Evolutionary conservation across 2,329 filamentous ascomycete genomes (phyloP).

Genomic region (Fusarium camptoceras): DNA sequence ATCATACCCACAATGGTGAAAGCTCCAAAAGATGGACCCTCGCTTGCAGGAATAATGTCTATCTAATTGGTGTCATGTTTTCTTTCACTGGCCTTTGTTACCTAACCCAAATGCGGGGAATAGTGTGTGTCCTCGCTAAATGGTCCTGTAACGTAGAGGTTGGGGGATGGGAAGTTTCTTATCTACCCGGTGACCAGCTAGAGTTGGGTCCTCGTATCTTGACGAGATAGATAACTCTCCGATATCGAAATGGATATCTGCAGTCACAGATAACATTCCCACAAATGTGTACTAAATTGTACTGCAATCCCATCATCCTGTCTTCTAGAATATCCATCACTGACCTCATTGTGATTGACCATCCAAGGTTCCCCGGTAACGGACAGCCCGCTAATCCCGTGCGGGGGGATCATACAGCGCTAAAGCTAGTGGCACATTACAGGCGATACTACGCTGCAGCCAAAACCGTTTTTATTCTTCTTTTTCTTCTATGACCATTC

Average conservation of each 20-base stretch:
- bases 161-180: background rate
- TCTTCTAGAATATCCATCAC: background rate
- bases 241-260: background rate
- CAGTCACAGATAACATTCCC: background rate
- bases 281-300: background rate
- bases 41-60: background rate
- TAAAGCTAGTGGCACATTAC: background rate
- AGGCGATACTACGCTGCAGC: slow-evolving; percentile 12
- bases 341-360: background rate
- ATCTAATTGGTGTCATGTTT: background rate
- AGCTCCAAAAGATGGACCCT: background rate
- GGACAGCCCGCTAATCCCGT: slow-evolving; percentile 6
- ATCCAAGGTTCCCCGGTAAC: slow-evolving; percentile 33
- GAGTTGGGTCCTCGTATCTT: background rate
- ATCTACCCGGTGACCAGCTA: slow-evolving; percentile 2
- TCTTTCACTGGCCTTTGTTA: background rate
- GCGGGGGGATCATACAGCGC: slow-evolving; percentile 6
- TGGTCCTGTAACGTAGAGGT: background rate
- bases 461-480: slow-evolving; percentile 9
- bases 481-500: slow-evolving; percentile 9
- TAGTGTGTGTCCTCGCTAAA: background rate
- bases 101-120: slow-evolving; percentile 7
- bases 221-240: background rate
- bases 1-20: background rate
- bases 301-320: background rate